These are phyloP conservation scores for Dactylellina leptospora DNA, from an alignment of 2,329 filamentous ascomycete species.

Conservation along the genomic window DNA sequence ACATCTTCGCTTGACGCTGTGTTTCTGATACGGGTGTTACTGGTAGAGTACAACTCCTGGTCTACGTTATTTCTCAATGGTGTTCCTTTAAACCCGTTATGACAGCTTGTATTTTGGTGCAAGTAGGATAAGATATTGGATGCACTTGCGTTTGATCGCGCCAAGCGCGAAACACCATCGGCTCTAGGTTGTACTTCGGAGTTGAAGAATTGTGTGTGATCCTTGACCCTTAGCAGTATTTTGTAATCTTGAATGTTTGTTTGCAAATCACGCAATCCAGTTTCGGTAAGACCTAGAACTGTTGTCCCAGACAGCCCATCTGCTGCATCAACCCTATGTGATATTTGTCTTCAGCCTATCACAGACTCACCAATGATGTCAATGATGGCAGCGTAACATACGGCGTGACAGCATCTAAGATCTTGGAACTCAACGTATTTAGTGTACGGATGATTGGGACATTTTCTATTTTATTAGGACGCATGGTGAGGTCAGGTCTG, in stretches of 20 bases:
- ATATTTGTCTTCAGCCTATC: too few species aligned
- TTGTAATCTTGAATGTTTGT: slow-evolving; percentile 22
- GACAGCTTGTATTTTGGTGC: slow-evolving; percentile 13
- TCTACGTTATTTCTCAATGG: background rate
- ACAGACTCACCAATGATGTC: background rate
- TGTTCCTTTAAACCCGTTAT: background rate
- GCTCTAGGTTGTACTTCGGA: background rate
- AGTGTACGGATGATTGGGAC: slow-evolving; percentile 88
- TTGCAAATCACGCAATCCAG: slow-evolving; percentile 24
- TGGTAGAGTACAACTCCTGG: background rate
- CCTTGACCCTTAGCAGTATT: slow-evolving; percentile 20
- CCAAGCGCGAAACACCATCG: background rate
- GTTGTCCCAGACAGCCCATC: background rate
- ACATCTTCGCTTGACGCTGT: slow-evolving; percentile 42
- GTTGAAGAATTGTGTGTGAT: slow-evolving; percentile 43
- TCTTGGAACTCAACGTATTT: slow-evolving; percentile 90
- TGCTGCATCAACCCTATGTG: slow-evolving; percentile 11
- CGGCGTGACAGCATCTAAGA: slow-evolving; percentile 86
- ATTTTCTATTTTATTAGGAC: slow-evolving; percentile 75
- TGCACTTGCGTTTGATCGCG: background rate
- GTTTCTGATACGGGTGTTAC: background rate
- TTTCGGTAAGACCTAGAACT: slow-evolving; percentile 54
- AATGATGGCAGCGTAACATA: slow-evolving; percentile 57
- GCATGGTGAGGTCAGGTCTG: slow-evolving; percentile 87
- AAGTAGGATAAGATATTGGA: slow-evolving; percentile 13